Conservation (phyloP, 2,329 filamentous ascomycete genomes). For the Plectosphaerella cucumerina region DNA sequence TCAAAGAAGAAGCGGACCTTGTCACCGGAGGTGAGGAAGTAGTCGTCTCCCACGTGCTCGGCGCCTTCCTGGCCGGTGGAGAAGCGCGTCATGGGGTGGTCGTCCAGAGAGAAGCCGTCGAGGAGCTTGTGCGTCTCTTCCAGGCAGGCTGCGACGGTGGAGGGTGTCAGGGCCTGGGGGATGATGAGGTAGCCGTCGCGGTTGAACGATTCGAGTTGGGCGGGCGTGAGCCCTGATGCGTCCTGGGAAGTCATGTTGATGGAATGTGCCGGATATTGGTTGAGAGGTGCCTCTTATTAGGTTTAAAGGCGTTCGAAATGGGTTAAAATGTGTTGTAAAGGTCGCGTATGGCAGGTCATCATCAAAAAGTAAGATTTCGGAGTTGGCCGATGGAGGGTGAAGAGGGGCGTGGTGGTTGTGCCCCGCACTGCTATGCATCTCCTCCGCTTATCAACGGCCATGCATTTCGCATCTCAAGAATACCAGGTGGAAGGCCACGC, state of each 20-base stretch:
- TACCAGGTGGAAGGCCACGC: too few species aligned
- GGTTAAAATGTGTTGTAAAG: too few species aligned
- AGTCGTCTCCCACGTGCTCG: constrained; percentile 86
- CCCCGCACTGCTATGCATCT: too few species aligned
- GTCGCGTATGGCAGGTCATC: too few species aligned
- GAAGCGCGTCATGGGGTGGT: constrained; percentile 92
- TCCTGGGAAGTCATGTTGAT: constrained; percentile 5
- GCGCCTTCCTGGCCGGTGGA: constrained; percentile 67
- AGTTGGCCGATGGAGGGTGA: too few species aligned
- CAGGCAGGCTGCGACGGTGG: constrained; percentile 65
- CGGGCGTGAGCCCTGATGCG: constrained; percentile 61
- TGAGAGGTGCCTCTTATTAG: too few species aligned
- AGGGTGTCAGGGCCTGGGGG: constrained; percentile 65
- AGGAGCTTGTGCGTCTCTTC: constrained; percentile 72
- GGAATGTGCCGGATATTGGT: too few species aligned
- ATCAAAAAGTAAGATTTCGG: too few species aligned
- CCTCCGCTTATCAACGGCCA: too few species aligned
- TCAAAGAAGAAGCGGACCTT: constrained; percentile 97
- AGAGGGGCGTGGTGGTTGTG: too few species aligned
- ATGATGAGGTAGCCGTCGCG: constrained; percentile 88
- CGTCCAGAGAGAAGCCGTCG: constrained; percentile 67
- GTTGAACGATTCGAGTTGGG: constrained; percentile 69
- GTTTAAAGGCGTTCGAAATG: too few species aligned
- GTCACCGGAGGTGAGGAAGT: constrained; percentile 87
- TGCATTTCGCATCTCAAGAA: too few species aligned